Conservation (phyloP, 768 basidiomycete genomes). For the Lentinus tigrinus region DNA sequence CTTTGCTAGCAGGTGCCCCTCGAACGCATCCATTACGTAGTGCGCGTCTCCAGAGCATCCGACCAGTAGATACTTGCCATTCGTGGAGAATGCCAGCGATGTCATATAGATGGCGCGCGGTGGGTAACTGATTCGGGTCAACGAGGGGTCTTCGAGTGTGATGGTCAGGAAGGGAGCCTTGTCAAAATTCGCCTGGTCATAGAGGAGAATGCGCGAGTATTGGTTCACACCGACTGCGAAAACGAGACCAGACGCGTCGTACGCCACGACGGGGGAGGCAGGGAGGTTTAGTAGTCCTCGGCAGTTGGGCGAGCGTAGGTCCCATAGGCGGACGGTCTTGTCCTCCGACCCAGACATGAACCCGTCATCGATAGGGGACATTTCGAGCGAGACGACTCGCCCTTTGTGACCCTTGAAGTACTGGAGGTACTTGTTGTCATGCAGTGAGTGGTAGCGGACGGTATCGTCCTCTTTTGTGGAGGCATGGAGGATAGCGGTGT, state of each 20-base stretch:
- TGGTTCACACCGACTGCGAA: conserved; percentile 87
- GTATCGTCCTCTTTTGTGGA: conserved; percentile 96
- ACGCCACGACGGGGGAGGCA: conserved; percentile 75
- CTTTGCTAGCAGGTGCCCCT: conserved; percentile 79
- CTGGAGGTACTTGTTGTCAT: conserved; percentile 94
- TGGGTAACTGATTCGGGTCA: conserved; percentile 75
- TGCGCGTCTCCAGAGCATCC: conserved; percentile 93
- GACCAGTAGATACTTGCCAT: conserved; percentile 86
- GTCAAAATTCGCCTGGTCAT: conserved; percentile 85
- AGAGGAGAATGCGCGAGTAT: conserved; percentile 79
- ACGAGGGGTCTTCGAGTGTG: conserved; percentile 77
- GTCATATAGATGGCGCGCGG: conserved; percentile 90
- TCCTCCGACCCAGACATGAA: conserved; percentile 96
- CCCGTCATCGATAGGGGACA: conserved; percentile 90
- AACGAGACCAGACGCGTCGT: conserved; percentile 78
- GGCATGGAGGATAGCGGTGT: conserved; percentile 79
- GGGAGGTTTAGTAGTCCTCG: conserved; percentile 78
- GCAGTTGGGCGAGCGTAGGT: conserved; percentile 77
- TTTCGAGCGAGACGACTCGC: conserved; percentile 84
- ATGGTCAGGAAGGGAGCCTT: conserved; percentile 89
- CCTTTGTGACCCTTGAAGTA: conserved; percentile 96
- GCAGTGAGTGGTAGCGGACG: conserved; percentile 89
- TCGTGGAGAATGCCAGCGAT: conserved; percentile 84
- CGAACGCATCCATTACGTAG: conserved; percentile 90
- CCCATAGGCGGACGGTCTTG: conserved; percentile 95